Base-by-base conservation (phyloP, 2,329 filamentous ascomycete species). In the Fusarium mundagurra region DNA sequence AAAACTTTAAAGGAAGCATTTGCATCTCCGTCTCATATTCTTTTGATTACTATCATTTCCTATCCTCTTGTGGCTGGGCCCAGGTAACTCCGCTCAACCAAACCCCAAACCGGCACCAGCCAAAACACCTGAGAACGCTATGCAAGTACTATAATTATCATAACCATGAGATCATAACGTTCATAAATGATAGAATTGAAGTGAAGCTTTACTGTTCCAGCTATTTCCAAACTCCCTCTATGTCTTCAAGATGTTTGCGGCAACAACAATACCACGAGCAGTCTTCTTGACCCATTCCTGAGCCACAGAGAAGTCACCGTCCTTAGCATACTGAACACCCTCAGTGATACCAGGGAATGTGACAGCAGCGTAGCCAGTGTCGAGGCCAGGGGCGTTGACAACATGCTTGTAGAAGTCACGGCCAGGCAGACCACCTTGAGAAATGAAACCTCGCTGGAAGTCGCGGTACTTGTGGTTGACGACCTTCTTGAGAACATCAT, bases 341-440 rank as follows among this genome's bases (percentile, higher is more conserved):
- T 92, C 91, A 80, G 91, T 91, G 76, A 93, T 90, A 29, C 91
- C 91, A 18, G 90, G 84, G 63, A 84, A 85, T 0, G 83, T 81
- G 1, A 82, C 82, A 9, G 83, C 81, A 0, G 82, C 81, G 29
- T 85, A 88, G 41, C 86, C 78, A 1, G 86, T 88, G 48, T 87
- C 86, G 2, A 85, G 61, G 0, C 86, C 86, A 0, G 86, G 86
- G 0, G 86, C 86, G 12, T 84, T 86, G 1, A 86, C 84, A 1
- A 87, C 83, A 34, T 87, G 84, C 67, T 81, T 83, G 72, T 82
- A 87, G 45, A 86, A 87, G 54, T 85, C 82, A 31, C 86, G 81
- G 47, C 81, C 74, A 0, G 86, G 85, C 6, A 88, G 79, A 0
- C 86, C 86, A 0, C 85, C 85, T 65, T 87, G 85, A 2, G 84